Evolutionary conservation across 2,329 filamentous ascomycete species (phyloP), one percentile per base, ranked within the genome.

Genomic region (Lecanicillium sp.): DNA sequence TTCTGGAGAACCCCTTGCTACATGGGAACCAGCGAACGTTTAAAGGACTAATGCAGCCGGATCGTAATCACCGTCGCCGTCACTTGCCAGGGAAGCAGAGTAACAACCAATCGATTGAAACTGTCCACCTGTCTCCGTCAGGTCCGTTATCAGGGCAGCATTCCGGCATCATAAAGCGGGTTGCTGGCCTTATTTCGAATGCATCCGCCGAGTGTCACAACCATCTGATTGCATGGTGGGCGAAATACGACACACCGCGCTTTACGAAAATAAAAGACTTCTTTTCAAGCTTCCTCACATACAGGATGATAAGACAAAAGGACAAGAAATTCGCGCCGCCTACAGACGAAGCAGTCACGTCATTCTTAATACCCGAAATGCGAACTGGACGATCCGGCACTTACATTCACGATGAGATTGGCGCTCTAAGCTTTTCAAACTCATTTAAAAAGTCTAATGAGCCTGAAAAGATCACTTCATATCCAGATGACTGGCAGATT

Each of bases 401-500:
- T 3, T 80, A 83, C 44, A 66, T 94, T 5, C 84, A 92, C 53
- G 83, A 85, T 25, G 85, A 85, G n/a, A 70, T 94, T 14, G 80
- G 72, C 15, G 58, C 70, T 32, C 60, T 66, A 15, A 62, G 67
- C 27, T 51, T 67, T 4, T 62, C 67, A 9, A 78, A 74, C 25
- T 51, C 67, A 3, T 62, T 67, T 9, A 78, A 74, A 53, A 76
- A 72, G 51, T 57, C 65, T 15, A 74, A 74, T 38, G 71, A 75
- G 22, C 66, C 70, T 20, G 60, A 70, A 7, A 75, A 74, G 48
- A 68, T 68, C 44, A 69, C 78, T 2, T 62, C 78, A 0, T 94
- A 92, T 55, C 70, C 73, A 15, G 85, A 90, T 42, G 89, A 95
- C 53, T 95, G 89, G 89, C 88, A 95, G 58, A 77, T 94, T 41